Evolutionary conservation across 2,329 filamentous ascomycete genomes (phyloP), one percentile per base, ranked within the genome.

Genomic region (Paecilomyces niveus): DNA sequence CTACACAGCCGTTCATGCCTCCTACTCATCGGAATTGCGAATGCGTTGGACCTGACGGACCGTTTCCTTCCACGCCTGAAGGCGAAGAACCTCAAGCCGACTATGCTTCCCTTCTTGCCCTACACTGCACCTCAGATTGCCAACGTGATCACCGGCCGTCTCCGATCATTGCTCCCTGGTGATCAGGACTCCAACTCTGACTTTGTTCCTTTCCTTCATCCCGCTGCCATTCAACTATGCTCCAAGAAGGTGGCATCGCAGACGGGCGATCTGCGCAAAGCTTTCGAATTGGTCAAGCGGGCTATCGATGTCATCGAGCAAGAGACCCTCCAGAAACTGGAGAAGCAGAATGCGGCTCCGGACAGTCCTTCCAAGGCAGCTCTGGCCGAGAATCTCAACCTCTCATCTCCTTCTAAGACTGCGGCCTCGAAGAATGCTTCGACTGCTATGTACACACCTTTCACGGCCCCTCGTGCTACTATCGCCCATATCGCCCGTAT

Each of bases 201-300:
- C 60, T 88, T 85, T 61, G 77, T 96, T 3, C 94, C 94, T 0
- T 96, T 97, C 68, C 85, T 99, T 59, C 93, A 97, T 68, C 93
- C 93, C 0, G 90, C 91, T 11, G 94, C 94, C 18, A 92, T 99
- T 65, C 90, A 95, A 68, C 86, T 99, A 52, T 96, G 93, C 72
- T 89, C 94, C 7, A 90, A 94, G 72, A 99, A 97, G 72, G 90
- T 99, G 15, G 89, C 94, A 3, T 91, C 89, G 57, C 93, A 97
- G 72, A 96, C 91, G 0, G 94, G 94, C 51, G 94, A 99, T 72
- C 76, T 99, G 54, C 89, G 94, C 61, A 96, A 96, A 74, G 93
- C 92, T 0, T 97, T 97, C 68, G 93, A 97, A 73, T 90, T 99
- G 60, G 92, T 93, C 72, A 88, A 91, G 53, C 86, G 91, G 57